Conservation (phyloP, 805 yeast genomes). For the Blastobotrys robertii region DNA sequence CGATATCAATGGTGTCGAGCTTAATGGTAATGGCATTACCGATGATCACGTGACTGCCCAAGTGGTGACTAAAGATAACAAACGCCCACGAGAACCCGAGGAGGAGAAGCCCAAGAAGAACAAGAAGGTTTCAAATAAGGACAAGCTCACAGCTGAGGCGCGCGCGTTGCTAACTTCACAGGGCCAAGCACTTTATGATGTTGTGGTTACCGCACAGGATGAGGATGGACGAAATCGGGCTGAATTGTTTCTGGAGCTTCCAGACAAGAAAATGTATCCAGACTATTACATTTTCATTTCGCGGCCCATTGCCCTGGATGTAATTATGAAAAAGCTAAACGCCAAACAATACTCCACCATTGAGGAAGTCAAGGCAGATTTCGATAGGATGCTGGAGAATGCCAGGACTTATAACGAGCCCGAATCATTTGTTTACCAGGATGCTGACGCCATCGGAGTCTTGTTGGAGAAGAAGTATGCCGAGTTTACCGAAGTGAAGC, state of each 20-base stretch:
- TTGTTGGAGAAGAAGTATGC: not conserved
- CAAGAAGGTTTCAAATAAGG: not conserved
- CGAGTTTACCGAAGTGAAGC: not conserved
- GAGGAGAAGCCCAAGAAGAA: constrained; percentile 2
- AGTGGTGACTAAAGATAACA: not conserved
- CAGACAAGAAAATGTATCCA: constrained; percentile 67
- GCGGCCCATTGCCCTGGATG: constrained; percentile 50
- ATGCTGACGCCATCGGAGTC: constrained; percentile 33
- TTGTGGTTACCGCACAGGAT: constrained; percentile 23
- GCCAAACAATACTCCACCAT: constrained; percentile 28
- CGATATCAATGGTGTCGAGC: constrained; percentile 10
- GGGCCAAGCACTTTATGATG: constrained; percentile 9
- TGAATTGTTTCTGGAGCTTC: constrained; percentile 48
- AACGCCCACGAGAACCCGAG: not conserved
- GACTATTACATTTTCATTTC: constrained; percentile 67
- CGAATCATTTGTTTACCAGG: constrained; percentile 52
- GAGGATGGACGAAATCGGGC: constrained; percentile 39
- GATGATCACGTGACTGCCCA: constrained; percentile 5
- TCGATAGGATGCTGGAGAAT: constrained; percentile 50
- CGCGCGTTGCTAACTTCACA: constrained; percentile 3
- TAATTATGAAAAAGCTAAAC: constrained; percentile 39
- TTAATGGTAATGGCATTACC: not conserved
- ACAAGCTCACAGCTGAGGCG: constrained; percentile 2
- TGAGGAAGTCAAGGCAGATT: constrained; percentile 41
- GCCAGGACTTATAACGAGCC: constrained; percentile 64